A percentile compares a stretch with the other conserved stretches of the same genome.
These are phyloP conservation scores for Apiotrichum porosum DNA, from an alignment of 1,284 basidiomycete species.

Conservation along the genomic window DNA sequence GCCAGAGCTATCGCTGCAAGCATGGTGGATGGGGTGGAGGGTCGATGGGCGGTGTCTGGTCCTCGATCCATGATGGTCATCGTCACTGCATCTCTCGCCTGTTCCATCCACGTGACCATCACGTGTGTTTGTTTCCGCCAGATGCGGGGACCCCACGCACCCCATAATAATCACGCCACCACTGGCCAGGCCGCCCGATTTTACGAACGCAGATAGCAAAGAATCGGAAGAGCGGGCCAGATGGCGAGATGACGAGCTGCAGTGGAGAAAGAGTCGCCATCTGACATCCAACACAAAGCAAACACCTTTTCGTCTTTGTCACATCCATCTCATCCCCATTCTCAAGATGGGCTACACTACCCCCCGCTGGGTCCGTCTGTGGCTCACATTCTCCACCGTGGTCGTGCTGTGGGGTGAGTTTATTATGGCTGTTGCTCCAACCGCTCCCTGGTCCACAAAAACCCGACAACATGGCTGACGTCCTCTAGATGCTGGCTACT, in stretches of 20 bases:
- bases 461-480: not conserved
- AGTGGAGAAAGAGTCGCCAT: no score
- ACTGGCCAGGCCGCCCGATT: no score
- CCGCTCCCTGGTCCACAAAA: slow-evolving; percentile 46
- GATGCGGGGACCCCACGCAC: no score
- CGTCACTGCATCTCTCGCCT: no score
- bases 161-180: no score
- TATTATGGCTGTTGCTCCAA: no score
- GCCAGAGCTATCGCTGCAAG: slow-evolving; percentile 1
- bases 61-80: not conserved
- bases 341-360: slow-evolving; percentile 13
- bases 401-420: slow-evolving; percentile 47
- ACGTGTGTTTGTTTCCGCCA: no score
- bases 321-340: not conserved
- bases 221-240: no score
- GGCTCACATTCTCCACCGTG: slow-evolving; percentile 63
- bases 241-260: no score
- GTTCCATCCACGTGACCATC: no score
- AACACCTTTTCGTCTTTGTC: not conserved
- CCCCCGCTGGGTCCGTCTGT: slow-evolving; percentile 60
- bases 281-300: no score
- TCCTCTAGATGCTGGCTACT: slow-evolving; percentile 60
- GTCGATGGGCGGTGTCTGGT: not conserved
- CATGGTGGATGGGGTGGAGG: slow-evolving; percentile 2
- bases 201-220: no score